Evolutionary conservation across 1,284 basidiomycete species (phyloP).

Genomic region (Anthracocystis setariae): DNA sequence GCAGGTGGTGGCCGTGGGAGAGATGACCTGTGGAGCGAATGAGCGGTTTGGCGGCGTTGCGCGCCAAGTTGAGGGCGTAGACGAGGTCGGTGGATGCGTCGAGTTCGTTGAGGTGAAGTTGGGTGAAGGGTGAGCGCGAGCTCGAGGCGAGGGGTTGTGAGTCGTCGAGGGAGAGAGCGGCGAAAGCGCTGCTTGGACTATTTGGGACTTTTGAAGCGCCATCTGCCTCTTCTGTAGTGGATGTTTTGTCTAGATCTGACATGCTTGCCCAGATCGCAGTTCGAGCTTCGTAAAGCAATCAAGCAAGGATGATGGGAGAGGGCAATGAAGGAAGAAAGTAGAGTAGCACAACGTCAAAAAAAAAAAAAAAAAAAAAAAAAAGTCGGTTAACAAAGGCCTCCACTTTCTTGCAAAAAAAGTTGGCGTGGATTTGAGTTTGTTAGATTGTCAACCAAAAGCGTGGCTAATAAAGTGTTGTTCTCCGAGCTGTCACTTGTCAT

Average conservation of each 20-base stretch:
- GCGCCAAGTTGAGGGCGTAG: slow-evolving; percentile 27
- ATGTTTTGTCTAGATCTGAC: background rate
- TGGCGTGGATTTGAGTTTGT: too few relatives aligned
- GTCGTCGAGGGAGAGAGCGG: slow-evolving; percentile 30
- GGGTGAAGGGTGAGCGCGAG: slow-evolving; percentile 13
- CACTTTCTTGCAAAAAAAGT: too few relatives aligned
- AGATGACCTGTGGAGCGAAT: slow-evolving; percentile 45
- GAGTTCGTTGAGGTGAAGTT: slow-evolving; percentile 15
- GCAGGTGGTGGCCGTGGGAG: slow-evolving; percentile 37
- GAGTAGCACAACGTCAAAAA: too few relatives aligned
- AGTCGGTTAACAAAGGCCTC: too few relatives aligned
- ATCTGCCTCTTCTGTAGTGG: background rate
- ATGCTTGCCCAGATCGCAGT: background rate
- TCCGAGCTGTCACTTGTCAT: slow-evolving; percentile 2
- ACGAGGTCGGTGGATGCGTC: slow-evolving; percentile 37
- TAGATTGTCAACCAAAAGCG: too few relatives aligned
- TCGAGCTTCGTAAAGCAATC: background rate
- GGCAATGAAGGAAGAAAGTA: too few relatives aligned
- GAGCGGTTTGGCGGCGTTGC: slow-evolving; percentile 41
- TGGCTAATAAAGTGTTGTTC: slow-evolving; percentile 14
- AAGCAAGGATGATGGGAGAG: background rate
- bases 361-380: too few relatives aligned
- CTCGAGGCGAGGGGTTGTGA: slow-evolving; percentile 4
- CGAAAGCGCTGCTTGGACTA: slow-evolving; percentile 35
- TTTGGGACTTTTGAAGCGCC: slow-evolving; percentile 23